Base-by-base conservation (phyloP, 1,284 basidiomycete species). In the Xerocomus amazonicus region DNA sequence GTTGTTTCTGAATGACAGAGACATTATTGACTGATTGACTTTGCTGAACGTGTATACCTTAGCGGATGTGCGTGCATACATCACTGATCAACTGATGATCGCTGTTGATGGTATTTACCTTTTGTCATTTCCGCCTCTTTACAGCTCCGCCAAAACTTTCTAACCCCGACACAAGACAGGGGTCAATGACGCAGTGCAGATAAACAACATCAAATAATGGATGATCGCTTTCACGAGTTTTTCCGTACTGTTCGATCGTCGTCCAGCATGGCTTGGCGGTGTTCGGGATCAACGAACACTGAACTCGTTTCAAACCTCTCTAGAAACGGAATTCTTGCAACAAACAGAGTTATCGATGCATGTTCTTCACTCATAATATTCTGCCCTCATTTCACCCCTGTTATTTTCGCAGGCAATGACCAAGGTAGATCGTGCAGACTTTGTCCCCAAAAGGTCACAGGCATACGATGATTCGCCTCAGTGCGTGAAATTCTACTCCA, bases 401-500 rank as follows among this genome's bases (percentile, higher is more conserved):
- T 50, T 28, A 3, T 45, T 13, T 29, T 14, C 27, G 7, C 45
- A 89, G 81, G 89, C 89, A 0, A 89, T 92, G 85, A 66, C 69
- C 23, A 71, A 71, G 16, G 84, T 89, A 9, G 88, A 93, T 65
- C 77, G 90, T 17, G 82, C 78, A 3, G 78, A 88, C 61, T 95
- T 90, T 61, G 86, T 91, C 10, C 64, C 70, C 1, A 63, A 73
- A 50, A 71, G 69, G 38, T 48, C 59, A 0, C 70, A 74, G 16
- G 87, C 91, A 3, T 95, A 95, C 55, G 71, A 81, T 28, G 92
- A 95, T 61, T 80, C 83, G 0, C 92, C 92, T 14, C 87, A 90
- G 83, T 86, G 65, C 37, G 50, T 36, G 19, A 1, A 16, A 23
- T 38, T 14, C 8, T 35, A 17, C 27, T 41, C 35, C 19, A 8